These are phyloP conservation scores for Suaeda aralocaspica DNA, from an alignment of 148 eudicot genomes.

Conservation along the genomic window DNA sequence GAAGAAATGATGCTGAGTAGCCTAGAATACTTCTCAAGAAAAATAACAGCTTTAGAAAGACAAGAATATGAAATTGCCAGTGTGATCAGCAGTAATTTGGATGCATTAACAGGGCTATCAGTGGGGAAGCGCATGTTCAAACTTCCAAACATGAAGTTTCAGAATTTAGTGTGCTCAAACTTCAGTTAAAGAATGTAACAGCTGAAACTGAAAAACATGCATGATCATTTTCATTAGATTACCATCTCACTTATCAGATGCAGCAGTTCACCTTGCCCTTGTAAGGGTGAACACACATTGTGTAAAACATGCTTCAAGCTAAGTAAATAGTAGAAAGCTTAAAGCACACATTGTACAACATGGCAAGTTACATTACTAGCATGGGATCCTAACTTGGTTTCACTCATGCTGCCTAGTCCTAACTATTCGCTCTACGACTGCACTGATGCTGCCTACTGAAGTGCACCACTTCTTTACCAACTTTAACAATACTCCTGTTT, in stretches of 20 bases:
- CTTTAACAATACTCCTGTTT: not conserved
- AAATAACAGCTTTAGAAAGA: not conserved
- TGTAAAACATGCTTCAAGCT: no score
- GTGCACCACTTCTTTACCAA: not conserved
- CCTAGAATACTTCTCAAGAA: conserved; percentile 9
- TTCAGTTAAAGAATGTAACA: not conserved
- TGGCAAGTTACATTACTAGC: not conserved
- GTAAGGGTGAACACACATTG: not conserved
- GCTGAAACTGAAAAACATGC: not conserved
- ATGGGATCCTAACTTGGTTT: not conserved
- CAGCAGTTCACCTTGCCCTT: not conserved
- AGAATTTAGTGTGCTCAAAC: not conserved
- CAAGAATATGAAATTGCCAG: not conserved
- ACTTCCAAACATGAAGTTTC: not conserved
- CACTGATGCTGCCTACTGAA: not conserved
- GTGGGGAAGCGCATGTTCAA: not conserved
- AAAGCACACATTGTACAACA: not conserved
- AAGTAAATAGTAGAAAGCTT: not conserved
- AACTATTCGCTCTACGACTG: not conserved
- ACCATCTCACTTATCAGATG: not conserved
- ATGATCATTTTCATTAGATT: not conserved
- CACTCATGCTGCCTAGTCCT: not conserved
- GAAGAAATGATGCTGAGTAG: not conserved
- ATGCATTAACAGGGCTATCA: not conserved
- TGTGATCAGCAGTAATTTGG: not conserved